Conservation (phyloP, 208 protist genomes). For the Tritrichomonas musculus region DNA sequence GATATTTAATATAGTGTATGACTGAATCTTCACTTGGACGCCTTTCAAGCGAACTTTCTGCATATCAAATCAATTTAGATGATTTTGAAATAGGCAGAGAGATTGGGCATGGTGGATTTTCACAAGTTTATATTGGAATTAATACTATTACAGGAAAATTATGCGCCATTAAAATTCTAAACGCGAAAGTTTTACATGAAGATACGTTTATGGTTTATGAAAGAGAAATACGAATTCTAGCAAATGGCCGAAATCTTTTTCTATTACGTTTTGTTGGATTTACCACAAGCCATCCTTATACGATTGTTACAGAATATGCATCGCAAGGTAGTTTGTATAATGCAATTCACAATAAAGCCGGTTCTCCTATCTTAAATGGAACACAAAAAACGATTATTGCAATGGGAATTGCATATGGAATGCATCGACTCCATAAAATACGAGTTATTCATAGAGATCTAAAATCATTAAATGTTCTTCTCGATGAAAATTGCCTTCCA, state of each 20-base stretch:
- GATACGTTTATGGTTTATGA: not conserved
- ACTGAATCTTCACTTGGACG: too few species aligned
- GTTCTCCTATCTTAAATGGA: not conserved
- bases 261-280: not conserved
- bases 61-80: not conserved
- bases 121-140: not conserved
- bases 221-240: not conserved
- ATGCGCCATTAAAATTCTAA: not conserved
- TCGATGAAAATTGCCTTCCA: not conserved
- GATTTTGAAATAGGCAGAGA: not conserved
- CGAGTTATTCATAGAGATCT: not conserved
- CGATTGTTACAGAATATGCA: not conserved
- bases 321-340: not conserved
- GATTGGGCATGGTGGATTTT: not conserved
- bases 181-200: not conserved
- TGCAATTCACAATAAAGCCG: not conserved
- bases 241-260: not conserved
- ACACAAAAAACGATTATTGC: not conserved
- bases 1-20: too few species aligned
- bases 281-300: not conserved
- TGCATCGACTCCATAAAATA: not conserved
- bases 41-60: too few species aligned
- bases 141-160: not conserved
- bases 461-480: not conserved
- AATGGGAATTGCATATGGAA: not conserved